Conservation (phyloP, 192 early-diverging fungal genomes). For the Radiomyces spectabilis region DNA sequence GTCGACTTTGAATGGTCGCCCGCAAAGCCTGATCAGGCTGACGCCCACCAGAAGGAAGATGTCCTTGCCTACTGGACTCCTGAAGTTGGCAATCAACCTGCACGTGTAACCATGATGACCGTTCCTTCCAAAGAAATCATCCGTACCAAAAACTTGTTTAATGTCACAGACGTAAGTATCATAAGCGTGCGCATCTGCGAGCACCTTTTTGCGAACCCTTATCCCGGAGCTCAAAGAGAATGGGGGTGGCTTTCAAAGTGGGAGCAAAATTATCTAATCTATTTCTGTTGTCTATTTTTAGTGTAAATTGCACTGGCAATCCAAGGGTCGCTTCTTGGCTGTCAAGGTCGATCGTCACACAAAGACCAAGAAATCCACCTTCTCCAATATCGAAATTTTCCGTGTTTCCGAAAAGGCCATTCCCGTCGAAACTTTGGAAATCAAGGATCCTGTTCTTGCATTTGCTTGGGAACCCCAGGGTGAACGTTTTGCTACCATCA, state of each 20-base stretch:
- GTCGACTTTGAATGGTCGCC: constrained; percentile 76
- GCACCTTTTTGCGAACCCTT: too few relatives aligned
- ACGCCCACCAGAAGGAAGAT: constrained; percentile 45
- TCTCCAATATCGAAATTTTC: constrained; percentile 94
- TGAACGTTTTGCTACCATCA: constrained; percentile 86
- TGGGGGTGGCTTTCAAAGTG: constrained; percentile 29
- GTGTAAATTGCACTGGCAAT: constrained; percentile 90
- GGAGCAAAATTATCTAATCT: background rate
- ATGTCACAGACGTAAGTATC: constrained; percentile 80
- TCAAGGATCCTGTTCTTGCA: constrained; percentile 74
- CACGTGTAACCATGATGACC: constrained; percentile 85
- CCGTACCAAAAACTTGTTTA: constrained; percentile 97
- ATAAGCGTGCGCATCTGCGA: too few relatives aligned
- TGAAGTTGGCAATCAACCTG: constrained; percentile 91
- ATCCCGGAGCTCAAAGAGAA: too few relatives aligned
- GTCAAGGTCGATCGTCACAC: constrained; percentile 87
- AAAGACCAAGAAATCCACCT: constrained; percentile 86
- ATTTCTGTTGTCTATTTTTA: background rate
- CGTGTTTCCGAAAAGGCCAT: constrained; percentile 83
- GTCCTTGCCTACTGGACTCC: constrained; percentile 94
- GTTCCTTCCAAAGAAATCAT: constrained; percentile 81
- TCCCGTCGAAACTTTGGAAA: constrained; percentile 94
- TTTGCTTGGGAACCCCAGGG: constrained; percentile 96
- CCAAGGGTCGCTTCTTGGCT: constrained; percentile 79
- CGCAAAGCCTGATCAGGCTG: constrained; percentile 27